phyloP scores from a whole-genome alignment of 2,329 filamentous ascomycete species.

The Seiridium cupressi region DNA sequence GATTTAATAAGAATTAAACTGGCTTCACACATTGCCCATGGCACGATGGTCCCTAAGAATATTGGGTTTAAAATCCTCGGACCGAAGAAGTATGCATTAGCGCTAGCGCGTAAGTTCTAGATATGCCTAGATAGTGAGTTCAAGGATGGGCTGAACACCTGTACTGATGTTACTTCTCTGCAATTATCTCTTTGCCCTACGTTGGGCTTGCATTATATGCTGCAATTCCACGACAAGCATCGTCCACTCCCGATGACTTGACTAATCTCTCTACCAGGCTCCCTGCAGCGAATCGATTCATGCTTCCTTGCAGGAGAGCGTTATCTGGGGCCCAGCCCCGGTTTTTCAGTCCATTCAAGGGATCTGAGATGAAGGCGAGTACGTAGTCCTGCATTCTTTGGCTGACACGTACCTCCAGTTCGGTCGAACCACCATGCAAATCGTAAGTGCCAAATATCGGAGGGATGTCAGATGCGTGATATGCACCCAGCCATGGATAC shows the following conservation, averaged over 20 bases:
- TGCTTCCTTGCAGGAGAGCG: neutral
- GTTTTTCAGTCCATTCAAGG: neutral
- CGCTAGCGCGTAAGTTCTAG: too few species aligned
- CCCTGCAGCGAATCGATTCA: conserved; percentile 1
- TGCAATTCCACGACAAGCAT: neutral
- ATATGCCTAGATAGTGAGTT: too few species aligned
- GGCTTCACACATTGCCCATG: too few species aligned
- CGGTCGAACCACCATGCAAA: conserved; percentile 18
- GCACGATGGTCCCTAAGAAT: too few species aligned
- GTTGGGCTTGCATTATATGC: conserved; percentile 1
- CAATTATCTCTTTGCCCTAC: neutral
- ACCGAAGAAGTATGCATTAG: too few species aligned
- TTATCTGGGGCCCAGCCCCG: neutral
- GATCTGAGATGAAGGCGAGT: neutral
- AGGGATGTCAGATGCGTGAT: conserved; percentile 21
- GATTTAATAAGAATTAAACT: too few species aligned
- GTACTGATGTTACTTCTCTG: too few species aligned
- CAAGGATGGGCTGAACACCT: too few species aligned
- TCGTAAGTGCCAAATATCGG: conserved; percentile 26
- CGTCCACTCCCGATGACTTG: neutral
- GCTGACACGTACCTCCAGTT: conserved; percentile 13
- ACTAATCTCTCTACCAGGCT: neutral
- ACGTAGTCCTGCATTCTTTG: conserved; percentile 7
- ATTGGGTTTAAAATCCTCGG: too few species aligned
- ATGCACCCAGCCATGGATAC: conserved; percentile 34